Evolutionary conservation across 805 yeast species (phyloP).

Genomic region (Brettanomyces anomalus): DNA sequence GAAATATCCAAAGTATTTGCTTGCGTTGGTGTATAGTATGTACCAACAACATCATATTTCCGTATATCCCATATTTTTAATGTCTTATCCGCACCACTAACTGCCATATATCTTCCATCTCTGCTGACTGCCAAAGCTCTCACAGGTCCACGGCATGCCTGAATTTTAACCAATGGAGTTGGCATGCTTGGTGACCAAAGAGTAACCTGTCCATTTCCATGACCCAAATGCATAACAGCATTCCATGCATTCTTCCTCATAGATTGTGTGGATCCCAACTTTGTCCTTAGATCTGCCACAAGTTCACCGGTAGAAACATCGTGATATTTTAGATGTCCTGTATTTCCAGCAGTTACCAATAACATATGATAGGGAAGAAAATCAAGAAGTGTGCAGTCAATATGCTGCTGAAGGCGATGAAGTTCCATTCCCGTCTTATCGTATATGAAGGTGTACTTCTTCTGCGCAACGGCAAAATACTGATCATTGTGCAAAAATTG

Average conservation of each 20-base stretch:
- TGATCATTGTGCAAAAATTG: conserved; percentile 89
- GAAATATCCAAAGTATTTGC: conserved; percentile 73
- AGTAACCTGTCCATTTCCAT: conserved; percentile 84
- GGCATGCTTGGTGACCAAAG: conserved; percentile 90
- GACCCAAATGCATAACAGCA: conserved; percentile 91
- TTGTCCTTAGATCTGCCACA: conserved; percentile 78
- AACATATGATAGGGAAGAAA: conserved; percentile 90
- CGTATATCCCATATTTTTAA: conserved; percentile 92
- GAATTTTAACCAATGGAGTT: conserved; percentile 75
- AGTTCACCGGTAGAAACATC: conserved; percentile 90
- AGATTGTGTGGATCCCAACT: conserved; percentile 81
- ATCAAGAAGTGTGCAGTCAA: conserved; percentile 75
- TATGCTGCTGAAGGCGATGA: conserved; percentile 84
- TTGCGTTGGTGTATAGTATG: conserved; percentile 73
- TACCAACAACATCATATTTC: conserved; percentile 64
- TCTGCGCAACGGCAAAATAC: conserved; percentile 94
- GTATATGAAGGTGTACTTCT: conserved; percentile 85
- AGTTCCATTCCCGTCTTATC: conserved; percentile 87
- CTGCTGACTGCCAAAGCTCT: conserved; percentile 80
- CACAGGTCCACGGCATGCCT: conserved; percentile 79
- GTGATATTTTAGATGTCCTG: conserved; percentile 85
- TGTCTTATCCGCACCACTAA: conserved; percentile 77
- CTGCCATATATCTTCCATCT: conserved; percentile 91
- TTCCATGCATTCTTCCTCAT: conserved; percentile 93
- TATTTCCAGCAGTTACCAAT: conserved; percentile 78